Evolutionary conservation across 345 rosid genomes (phyloP).

Genomic region (Syzygium oleosum): DNA sequence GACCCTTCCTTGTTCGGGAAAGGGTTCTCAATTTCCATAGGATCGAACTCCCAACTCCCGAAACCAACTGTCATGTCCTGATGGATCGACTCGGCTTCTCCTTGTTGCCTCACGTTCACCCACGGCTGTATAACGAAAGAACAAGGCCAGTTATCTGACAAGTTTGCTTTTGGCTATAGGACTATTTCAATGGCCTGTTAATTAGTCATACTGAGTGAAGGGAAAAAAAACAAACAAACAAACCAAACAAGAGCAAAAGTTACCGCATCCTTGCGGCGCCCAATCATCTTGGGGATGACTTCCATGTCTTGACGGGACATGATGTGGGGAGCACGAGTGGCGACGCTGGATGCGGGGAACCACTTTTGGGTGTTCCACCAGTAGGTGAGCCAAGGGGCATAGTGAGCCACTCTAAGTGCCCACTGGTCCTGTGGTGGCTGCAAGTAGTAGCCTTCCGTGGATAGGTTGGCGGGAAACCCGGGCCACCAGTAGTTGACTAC

Average conservation of each 20-base stretch:
- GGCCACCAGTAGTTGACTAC: constrained; percentile 13
- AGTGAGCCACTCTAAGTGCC: constrained; percentile 42
- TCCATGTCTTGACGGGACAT: constrained; percentile 27
- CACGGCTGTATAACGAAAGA: constrained; percentile 4
- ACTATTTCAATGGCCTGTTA: background rate
- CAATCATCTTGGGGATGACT: constrained; percentile 11
- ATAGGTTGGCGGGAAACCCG: background rate
- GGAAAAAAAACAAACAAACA: background rate
- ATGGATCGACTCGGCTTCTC: constrained; percentile 47
- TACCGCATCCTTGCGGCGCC: constrained; percentile 11
- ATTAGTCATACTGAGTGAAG: background rate
- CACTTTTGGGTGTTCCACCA: constrained; percentile 62
- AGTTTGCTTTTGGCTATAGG: background rate
- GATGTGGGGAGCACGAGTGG: constrained; percentile 9
- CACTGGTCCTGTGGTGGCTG: constrained; percentile 37
- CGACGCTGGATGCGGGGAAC: constrained; percentile 28
- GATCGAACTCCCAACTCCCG: constrained; percentile 76
- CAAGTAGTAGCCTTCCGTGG: background rate
- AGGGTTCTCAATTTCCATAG: constrained; percentile 51
- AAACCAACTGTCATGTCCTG: constrained; percentile 56
- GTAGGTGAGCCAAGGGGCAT: constrained; percentile 35
- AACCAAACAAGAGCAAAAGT: background rate
- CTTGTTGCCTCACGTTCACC: constrained; percentile 30
- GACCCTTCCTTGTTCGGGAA: constrained; percentile 42
- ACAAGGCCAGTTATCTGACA: background rate